Conservation (phyloP, 1,284 basidiomycete genomes). For the Cutaneotrichosporon sp. region DNA sequence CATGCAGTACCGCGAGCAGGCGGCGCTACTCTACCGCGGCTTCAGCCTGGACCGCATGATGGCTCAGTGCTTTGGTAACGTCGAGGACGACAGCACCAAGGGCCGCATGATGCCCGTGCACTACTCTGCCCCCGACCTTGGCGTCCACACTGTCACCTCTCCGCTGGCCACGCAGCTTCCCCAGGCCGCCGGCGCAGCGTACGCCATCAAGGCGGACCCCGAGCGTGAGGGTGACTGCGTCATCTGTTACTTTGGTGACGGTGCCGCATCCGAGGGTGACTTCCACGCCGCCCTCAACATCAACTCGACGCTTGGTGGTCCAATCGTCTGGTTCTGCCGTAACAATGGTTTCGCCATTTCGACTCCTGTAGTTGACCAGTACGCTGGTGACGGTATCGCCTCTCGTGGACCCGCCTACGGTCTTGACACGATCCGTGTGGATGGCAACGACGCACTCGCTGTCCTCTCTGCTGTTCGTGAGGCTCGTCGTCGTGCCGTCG, state of each 20-base stretch:
- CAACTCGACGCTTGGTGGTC: constrained; percentile 56
- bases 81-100: constrained; percentile 76
- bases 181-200: constrained; percentile 90
- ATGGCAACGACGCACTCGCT: constrained; percentile 90
- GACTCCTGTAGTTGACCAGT: constrained; percentile 86
- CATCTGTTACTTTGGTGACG: constrained; percentile 84
- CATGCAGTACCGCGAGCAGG: constrained; percentile 71
- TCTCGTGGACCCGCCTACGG: constrained; percentile 91
- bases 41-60: constrained; percentile 72
- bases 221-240: constrained; percentile 73
- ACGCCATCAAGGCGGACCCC: constrained; percentile 78
- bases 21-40: constrained; percentile 83
- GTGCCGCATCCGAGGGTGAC: constrained; percentile 60
- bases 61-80: constrained; percentile 84
- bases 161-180: constrained; percentile 95
- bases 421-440: constrained; percentile 83
- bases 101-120: constrained; percentile 89
- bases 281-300: constrained; percentile 60
- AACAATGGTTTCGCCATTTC: constrained; percentile 80
- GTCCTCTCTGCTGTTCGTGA: constrained; percentile 78
- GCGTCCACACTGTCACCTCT: constrained; percentile 92
- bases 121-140: constrained; percentile 76
- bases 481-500: constrained; percentile 72
- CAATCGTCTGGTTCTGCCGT: constrained; percentile 48
- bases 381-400: constrained; percentile 88